Evolutionary conservation across 2,329 filamentous ascomycete species (phyloP).

Genomic region (Colletotrichum costaricense): DNA sequence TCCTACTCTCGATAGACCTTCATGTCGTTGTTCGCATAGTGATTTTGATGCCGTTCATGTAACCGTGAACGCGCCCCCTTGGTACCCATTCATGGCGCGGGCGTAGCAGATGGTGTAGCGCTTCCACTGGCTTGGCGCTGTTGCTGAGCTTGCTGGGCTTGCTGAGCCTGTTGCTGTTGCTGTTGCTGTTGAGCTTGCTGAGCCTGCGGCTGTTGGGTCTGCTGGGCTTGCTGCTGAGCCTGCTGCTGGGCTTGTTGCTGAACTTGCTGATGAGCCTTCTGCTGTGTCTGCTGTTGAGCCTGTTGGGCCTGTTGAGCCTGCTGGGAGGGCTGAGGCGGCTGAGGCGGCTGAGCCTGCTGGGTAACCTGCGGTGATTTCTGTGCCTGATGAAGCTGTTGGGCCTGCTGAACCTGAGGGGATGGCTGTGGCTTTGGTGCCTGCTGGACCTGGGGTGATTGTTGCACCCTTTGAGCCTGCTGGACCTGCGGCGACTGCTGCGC

Average conservation of each 20-base stretch:
- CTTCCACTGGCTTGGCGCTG: constrained; percentile 52
- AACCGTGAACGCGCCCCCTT: background rate
- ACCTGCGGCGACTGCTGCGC: constrained; percentile 10
- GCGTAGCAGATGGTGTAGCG: constrained; percentile 48
- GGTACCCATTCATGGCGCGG: constrained; percentile 1
- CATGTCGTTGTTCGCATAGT: background rate
- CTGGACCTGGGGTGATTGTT: constrained; percentile 1
- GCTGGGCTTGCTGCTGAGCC: constrained; percentile 20
- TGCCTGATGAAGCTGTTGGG: background rate
- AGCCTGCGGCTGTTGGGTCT: constrained; percentile 18
- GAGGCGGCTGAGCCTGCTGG: background rate
- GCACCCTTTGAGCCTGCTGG: constrained; percentile 23
- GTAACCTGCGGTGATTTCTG: constrained; percentile 26
- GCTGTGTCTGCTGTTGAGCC: constrained; percentile 35
- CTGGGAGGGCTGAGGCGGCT: background rate
- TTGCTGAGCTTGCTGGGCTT: constrained; percentile 35
- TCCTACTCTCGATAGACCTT: background rate
- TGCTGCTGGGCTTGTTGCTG: constrained; percentile 13
- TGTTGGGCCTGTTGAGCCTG: background rate
- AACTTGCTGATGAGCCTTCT: constrained; percentile 44
- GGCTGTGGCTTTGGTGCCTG: background rate
- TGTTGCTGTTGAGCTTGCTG: constrained; percentile 26
- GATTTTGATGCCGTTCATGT: background rate
- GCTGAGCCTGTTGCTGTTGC: constrained; percentile 4
- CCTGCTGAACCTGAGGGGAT: background rate